phyloP scores from a whole-genome alignment of 495 filamentous ascomycete species.

The Achaetomiella virescens region DNA sequence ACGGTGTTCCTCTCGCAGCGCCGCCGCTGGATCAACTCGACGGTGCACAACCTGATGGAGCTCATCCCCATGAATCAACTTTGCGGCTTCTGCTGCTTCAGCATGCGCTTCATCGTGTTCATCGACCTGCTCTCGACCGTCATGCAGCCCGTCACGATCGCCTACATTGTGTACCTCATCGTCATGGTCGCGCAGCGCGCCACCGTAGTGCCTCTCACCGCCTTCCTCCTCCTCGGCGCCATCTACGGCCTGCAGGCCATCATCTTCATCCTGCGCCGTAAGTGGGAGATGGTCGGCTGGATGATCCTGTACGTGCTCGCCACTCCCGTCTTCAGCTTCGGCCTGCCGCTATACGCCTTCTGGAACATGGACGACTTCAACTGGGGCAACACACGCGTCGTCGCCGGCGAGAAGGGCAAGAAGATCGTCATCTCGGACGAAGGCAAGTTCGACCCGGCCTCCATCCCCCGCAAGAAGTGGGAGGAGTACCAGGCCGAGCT shows the following conservation, averaged over 20 bases:
- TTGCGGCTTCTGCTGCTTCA: conserved; percentile 99
- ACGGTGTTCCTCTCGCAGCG: conserved; percentile 93
- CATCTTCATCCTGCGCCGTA: conserved; percentile 91
- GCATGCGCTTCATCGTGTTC: conserved; percentile 97
- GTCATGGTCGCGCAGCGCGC: conserved; percentile 57
- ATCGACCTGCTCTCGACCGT: conserved; percentile 87
- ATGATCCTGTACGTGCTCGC: conserved; percentile 94
- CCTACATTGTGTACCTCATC: conserved; percentile 86
- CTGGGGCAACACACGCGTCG: conserved; percentile 94
- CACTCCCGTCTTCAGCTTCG: conserved; percentile 86
- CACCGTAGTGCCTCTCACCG: conserved; percentile 65
- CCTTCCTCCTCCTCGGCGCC: conserved; percentile 84
- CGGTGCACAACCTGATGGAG: conserved; percentile 95
- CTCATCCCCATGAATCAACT: conserved; percentile 88
- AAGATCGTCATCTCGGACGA: conserved; percentile 94
- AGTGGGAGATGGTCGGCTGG: conserved; percentile 99
- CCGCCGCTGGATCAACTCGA: conserved; percentile 99
- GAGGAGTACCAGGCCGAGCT: conserved; percentile 97
- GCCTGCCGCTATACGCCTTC: conserved; percentile 89
- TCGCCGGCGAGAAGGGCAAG: conserved; percentile 90
- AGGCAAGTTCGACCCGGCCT: conserved; percentile 91
- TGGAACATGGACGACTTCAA: conserved; percentile 99
- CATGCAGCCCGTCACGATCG: conserved; percentile 87
- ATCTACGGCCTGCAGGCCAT: conserved; percentile 96
- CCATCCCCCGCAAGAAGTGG: conserved; percentile 96